Evolutionary conservation across 169 alveolate genomes (phyloP).

Genomic region (Plasmodium relictum): DNA sequence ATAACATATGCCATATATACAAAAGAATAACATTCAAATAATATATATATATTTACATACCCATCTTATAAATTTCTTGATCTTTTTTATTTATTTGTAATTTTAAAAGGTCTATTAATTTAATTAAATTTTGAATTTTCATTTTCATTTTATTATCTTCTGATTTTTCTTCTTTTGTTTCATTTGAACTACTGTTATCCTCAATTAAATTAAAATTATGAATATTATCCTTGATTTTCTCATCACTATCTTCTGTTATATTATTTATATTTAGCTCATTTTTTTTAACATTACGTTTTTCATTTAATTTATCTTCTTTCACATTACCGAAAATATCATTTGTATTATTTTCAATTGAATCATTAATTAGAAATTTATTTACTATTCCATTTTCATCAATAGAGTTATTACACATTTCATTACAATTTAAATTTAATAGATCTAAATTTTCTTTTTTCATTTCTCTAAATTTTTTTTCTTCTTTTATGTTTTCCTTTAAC

Average conservation of each 20-base stretch:
- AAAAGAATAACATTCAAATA: not conserved
- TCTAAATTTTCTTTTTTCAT: slow-evolving; percentile 22
- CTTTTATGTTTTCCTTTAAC: slow-evolving; percentile 17
- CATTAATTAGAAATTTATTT: not conserved
- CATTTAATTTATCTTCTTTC: not conserved
- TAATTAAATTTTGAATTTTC: slow-evolving; percentile 37
- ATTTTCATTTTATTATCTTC: slow-evolving; percentile 35
- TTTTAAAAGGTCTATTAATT: slow-evolving; percentile 34
- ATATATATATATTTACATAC: slow-evolving; percentile 3
- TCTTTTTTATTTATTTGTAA: slow-evolving; percentile 73
- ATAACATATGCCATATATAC: not conserved
- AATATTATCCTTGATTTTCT: slow-evolving; percentile 2
- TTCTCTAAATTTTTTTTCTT: slow-evolving; percentile 7
- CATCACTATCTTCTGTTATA: slow-evolving; percentile 10
- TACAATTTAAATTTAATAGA: slow-evolving; percentile 5
- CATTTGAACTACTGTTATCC: slow-evolving; percentile 8
- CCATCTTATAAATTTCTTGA: slow-evolving; percentile 58
- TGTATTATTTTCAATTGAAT: not conserved
- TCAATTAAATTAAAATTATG: not conserved
- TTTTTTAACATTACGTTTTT: not conserved
- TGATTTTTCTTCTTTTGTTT: slow-evolving; percentile 37
- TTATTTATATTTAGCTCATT: slow-evolving; percentile 10
- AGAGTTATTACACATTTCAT: not conserved
- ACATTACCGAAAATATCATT: not conserved
- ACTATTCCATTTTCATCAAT: not conserved